phyloP scores from a whole-genome alignment of 257 asterid species.

The Eustoma russellianum region DNA sequence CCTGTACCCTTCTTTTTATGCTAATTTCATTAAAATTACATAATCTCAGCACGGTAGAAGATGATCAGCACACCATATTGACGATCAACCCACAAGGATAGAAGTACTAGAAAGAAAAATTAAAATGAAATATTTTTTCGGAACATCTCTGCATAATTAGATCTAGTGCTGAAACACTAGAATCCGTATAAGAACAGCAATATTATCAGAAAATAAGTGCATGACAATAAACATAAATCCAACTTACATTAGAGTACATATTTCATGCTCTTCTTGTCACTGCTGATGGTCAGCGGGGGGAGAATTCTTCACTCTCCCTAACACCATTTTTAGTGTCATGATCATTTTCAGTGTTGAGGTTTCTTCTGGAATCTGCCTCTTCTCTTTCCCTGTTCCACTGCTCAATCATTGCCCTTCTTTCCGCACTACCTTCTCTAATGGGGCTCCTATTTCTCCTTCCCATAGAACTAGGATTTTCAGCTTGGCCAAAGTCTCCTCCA shows the following conservation, averaged over 20 bases:
- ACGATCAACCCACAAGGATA: too few relatives aligned
- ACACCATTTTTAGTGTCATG: conserved; percentile 21
- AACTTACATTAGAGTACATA: conserved; percentile 21
- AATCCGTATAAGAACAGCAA: too few relatives aligned
- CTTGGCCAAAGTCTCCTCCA: conserved; percentile 15
- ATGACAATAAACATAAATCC: background rate
- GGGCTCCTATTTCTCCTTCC: conserved; percentile 53
- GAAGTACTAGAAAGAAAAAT: too few relatives aligned
- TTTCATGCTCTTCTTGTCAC: conserved; percentile 34
- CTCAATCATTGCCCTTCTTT: conserved; percentile 79
- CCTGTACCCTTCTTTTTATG: too few relatives aligned
- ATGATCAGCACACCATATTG: too few relatives aligned
- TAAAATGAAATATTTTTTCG: too few relatives aligned
- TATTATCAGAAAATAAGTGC: too few relatives aligned
- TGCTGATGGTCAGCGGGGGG: conserved; percentile 22
- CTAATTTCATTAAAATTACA: too few relatives aligned
- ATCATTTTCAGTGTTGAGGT: conserved; percentile 11
- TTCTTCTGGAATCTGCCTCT: conserved; percentile 25
- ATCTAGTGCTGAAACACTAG: too few relatives aligned
- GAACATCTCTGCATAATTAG: too few relatives aligned
- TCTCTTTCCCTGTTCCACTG: conserved; percentile 86
- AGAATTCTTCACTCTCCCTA: conserved; percentile 21
- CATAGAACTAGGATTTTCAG: conserved; percentile 29
- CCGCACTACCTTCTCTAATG: conserved; percentile 61
- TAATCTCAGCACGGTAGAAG: too few relatives aligned